Base-by-base conservation (phyloP, 2,329 filamentous ascomycete genomes). In the Zymoseptoria ardabiliae region DNA sequence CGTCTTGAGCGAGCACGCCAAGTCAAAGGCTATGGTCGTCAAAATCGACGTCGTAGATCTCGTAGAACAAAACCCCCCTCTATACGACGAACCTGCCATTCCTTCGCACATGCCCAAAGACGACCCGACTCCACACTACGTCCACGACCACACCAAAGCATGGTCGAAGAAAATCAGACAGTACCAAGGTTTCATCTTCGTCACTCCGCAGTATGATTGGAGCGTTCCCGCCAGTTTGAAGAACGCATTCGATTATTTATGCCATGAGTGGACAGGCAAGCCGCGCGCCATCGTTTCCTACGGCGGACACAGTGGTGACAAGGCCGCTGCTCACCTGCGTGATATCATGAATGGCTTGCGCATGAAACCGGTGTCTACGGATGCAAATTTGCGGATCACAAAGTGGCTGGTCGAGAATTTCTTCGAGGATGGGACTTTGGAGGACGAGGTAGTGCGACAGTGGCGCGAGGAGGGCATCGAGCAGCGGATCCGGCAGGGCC, bases 181-280 rank as follows among this genome's bases (percentile, higher is more conserved):
- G 23, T 74, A 79, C 69, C 75, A 79, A 54, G 79, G 68, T 17
- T 82, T 80, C 68, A 68, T 83, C 35, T 71, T 82, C 53, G 76
- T 82, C 50, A 75, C 77, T n/a, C 76, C 79, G 1, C 77, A 82
- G 69, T 86, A 85, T 67, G 85, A 86, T 73, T 80, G 73, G 68
- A 78, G 81, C 22, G 71, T 84, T 5, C 74, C 83, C 0, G 82
- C 78, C 0, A 77, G 74, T 6, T 71, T 82, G 54, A 86, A 86
- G 74, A 87, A 85, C 66, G 83, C 84, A 5, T 77, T 87, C 58
- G 84, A 86, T 68, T 86, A 83, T 66, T 75, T 87, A 0, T 79
- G 76, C 64, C 72, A 85, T 65, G 83, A 85, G 67, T 85, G 82
- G 80, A 76, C 71, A 22, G 80, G 78, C 8, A 85, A 85, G 69